Percentiles rank a stretch among this genome's conserved stretches.
These are phyloP conservation scores for Beta corolliflora DNA, from an alignment of 179 eudicot genomes.

Conservation along the genomic window DNA sequence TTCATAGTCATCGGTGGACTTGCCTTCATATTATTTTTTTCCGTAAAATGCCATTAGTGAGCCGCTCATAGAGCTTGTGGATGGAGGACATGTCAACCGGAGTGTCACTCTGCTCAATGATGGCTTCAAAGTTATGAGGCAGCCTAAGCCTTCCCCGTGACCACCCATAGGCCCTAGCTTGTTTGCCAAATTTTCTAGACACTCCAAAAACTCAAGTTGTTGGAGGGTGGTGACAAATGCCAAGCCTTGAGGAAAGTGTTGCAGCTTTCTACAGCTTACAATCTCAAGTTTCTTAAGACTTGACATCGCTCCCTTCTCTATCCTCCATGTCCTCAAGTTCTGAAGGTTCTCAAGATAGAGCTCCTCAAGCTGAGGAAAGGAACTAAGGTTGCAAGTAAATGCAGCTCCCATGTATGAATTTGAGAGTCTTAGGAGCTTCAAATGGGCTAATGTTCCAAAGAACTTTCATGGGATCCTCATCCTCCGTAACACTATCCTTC, in stretches of 20 bases:
- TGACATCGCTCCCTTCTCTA: conserved; percentile 36
- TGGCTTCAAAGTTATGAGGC: conserved; percentile 51
- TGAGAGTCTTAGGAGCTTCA: conserved; percentile 22
- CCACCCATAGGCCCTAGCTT: conserved; percentile 18
- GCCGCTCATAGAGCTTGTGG: conserved; percentile 44
- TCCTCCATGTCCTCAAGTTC: conserved; percentile 22
- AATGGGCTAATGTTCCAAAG: conserved; percentile 30
- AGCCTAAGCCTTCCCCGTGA: conserved; percentile 20
- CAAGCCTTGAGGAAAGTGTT: conserved; percentile 35
- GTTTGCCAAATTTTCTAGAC: not conserved
- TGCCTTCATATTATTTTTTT: conserved; percentile 14
- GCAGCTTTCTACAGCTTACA: conserved; percentile 6
- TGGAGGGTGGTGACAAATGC: conserved; percentile 25
- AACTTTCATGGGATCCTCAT: conserved; percentile 17
- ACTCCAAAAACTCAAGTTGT: conserved; percentile 25
- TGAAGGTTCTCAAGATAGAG: not conserved
- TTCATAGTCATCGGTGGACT: not conserved
- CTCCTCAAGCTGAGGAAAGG: conserved; percentile 33
- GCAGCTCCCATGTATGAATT: not conserved
- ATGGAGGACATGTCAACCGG: conserved; percentile 41
- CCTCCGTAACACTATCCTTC: conserved; percentile 11
- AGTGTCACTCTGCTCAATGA: conserved; percentile 46
- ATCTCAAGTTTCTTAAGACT: conserved; percentile 29
- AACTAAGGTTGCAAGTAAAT: conserved; percentile 13
- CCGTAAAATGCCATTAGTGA: conserved; percentile 45